Base-by-base conservation (phyloP, 1,284 basidiomycete species). In the Cerioporus squamosus region DNA sequence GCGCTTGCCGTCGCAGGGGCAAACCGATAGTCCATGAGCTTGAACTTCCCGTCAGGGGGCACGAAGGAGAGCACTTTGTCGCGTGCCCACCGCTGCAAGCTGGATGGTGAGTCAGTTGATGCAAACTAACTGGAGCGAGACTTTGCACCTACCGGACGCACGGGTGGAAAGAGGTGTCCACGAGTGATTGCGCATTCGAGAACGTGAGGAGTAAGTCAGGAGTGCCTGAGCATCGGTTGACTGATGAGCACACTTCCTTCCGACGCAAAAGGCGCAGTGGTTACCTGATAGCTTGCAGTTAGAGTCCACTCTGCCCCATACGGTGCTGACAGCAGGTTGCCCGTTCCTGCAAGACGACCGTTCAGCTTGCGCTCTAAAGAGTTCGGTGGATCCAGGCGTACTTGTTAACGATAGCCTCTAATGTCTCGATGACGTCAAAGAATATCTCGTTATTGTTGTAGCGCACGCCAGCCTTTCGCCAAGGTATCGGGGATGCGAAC, bases 401-500 rank as follows among this genome's bases (percentile, higher is more conserved):
- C 88, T 88, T 90, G 72, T 93, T 94, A 26, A 97, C 86, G 46
- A 95, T 85, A 2, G 91, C 90, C 62, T 87, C 88, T 55, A 98
- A 79, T 53, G 90, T 86, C 73, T 98, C 96, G 3, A 86, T 81
- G 58, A 97, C 83, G 71, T 98, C 96, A 71, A 98, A 94, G 72
- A 94, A 95, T 33, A 98, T 91, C 74, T 98, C 96, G 72, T 98
- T 97, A 74, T 86, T 91, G 40, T 90, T 86, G 72, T 98, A 92
- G 55, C 89, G 82, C 42, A 97, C 80, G 2, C 93, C 93, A 3
- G 90, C 83, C 67, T 92, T 91, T 50, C 97, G 83, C 96, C 96
- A 98, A 5, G 95, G 94, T 70, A 98, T 96, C 1, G 94, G 93
- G 6, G 94, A 95, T 1, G 94, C 88, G 68, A 98, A 96, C 0